These are phyloP conservation scores for Coniosporium apollinis DNA, from an alignment of 495 filamentous ascomycete genomes.

Conservation along the genomic window DNA sequence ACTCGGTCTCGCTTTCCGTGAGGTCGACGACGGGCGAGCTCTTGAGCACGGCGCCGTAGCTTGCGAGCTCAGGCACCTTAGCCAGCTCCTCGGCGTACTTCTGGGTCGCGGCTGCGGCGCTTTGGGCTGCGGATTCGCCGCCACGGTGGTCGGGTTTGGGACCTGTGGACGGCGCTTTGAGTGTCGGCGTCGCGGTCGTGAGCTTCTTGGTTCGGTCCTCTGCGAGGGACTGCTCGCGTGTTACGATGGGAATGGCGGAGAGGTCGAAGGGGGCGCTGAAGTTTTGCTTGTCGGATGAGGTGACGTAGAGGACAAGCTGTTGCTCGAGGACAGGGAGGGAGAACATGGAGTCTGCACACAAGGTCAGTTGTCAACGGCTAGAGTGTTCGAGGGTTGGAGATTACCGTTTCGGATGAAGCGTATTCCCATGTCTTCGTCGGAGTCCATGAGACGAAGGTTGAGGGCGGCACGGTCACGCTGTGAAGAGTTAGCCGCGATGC, in stretches of 20 bases:
- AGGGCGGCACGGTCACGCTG: slow-evolving; percentile 84
- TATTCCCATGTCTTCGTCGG: slow-evolving; percentile 64
- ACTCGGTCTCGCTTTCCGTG: slow-evolving; percentile 94
- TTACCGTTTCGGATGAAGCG: slow-evolving; percentile 84
- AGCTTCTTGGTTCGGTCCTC: slow-evolving; percentile 95
- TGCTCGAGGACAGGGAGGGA: slow-evolving; percentile 93
- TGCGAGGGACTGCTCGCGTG: slow-evolving; percentile 89
- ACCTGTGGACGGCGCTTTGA: slow-evolving; percentile 79
- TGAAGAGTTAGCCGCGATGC: too few species aligned
- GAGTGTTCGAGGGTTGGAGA: slow-evolving; percentile 8
- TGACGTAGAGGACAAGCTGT: slow-evolving; percentile 95
- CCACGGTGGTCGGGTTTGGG: slow-evolving; percentile 54
- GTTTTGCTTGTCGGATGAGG: slow-evolving; percentile 65
- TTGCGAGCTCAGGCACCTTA: slow-evolving; percentile 73
- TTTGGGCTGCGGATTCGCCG: slow-evolving; percentile 46
- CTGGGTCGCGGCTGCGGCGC: slow-evolving; percentile 61
- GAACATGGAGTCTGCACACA: slow-evolving; percentile 54
- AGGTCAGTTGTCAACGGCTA: neutral
- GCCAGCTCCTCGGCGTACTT: slow-evolving; percentile 78
- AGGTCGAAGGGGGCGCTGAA: slow-evolving; percentile 83
- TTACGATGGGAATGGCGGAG: slow-evolving; percentile 79
- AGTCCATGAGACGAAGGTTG: slow-evolving; percentile 72
- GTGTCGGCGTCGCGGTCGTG: slow-evolving; percentile 75
- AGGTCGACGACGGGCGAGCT: slow-evolving; percentile 75
- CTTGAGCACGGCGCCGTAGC: slow-evolving; percentile 78